phyloP scores from a whole-genome alignment of 768 basidiomycete genomes.

The Lactarius sp. region DNA sequence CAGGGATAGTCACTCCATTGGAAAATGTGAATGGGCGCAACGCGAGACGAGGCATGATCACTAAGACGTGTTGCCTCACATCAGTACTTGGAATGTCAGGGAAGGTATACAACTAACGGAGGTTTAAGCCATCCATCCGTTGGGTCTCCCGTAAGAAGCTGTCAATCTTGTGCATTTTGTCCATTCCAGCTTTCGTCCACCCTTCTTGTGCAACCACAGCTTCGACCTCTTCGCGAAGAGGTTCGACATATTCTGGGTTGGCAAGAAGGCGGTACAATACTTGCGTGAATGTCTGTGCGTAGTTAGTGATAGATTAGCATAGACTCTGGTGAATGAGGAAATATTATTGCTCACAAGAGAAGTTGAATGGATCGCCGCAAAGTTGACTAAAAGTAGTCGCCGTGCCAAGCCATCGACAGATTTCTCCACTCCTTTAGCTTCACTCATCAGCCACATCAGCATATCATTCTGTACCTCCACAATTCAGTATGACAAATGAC shows the following conservation, averaged over 20 bases:
- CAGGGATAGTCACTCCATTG: conserved; percentile 40
- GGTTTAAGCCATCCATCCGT: conserved; percentile 27
- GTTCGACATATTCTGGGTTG: conserved; percentile 28
- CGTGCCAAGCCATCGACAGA: conserved; percentile 33
- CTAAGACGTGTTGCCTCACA: conserved; percentile 10
- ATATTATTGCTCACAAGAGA: conserved; percentile 26
- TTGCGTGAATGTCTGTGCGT: conserved; percentile 29
- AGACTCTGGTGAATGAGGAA: neutral
- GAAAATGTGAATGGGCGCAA: conserved; percentile 41
- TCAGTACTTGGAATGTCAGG: neutral
- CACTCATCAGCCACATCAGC: conserved; percentile 43
- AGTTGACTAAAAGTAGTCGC: conserved; percentile 32
- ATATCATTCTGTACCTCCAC: conserved; percentile 38
- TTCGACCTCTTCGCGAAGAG: conserved; percentile 34
- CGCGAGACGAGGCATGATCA: conserved; percentile 32
- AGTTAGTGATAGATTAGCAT: neutral
- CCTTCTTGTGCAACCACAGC: conserved; percentile 29
- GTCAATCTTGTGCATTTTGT: conserved; percentile 33
- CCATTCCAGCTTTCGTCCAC: conserved; percentile 32
- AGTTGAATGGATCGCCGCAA: conserved; percentile 36
- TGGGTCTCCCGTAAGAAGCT: conserved; percentile 36
- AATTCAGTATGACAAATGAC: neutral
- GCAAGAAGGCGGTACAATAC: conserved; percentile 32
- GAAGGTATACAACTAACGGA: conserved; percentile 21
- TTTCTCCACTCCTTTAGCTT: conserved; percentile 32